phyloP scores from a whole-genome alignment of 768 basidiomycete species.

The Myochromella boudieri region DNA sequence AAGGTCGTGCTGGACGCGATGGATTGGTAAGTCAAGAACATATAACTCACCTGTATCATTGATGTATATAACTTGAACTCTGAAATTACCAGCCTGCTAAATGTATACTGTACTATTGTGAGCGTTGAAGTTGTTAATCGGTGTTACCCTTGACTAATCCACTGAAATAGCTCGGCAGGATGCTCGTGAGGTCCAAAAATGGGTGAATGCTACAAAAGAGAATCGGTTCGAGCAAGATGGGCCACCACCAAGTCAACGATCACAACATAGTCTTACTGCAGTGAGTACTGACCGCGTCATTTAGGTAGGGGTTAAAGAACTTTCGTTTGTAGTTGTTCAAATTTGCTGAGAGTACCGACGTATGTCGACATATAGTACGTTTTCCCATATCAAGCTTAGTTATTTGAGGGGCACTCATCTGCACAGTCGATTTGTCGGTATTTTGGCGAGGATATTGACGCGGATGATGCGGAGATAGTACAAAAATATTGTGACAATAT shows the following conservation, averaged over 20 bases:
- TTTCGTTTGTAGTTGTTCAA: conserved; percentile 33
- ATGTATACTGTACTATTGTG: conserved; percentile 83
- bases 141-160: not conserved
- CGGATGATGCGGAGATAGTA: conserved; percentile 39
- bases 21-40: conserved; percentile 47
- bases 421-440: conserved; percentile 74
- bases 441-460: conserved; percentile 71
- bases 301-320: no score
- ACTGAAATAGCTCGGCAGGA: conserved; percentile 71
- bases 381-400: not conserved
- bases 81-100: conserved; percentile 59
- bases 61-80: not conserved
- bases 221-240: conserved; percentile 49
- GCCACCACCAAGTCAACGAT: conserved; percentile 67
- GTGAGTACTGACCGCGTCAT: conserved; percentile 51
- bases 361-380: conserved; percentile 74
- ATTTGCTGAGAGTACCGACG: conserved; percentile 56
- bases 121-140: conserved; percentile 17
- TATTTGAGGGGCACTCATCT: not conserved
- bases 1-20: conserved; percentile 80
- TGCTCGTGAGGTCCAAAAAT: conserved; percentile 50
- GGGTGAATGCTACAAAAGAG: conserved; percentile 47
- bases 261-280: conserved; percentile 59
- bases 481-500: conserved; percentile 66
- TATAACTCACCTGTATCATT: conserved; percentile 5